Evolutionary conservation across 495 filamentous ascomycete genomes (phyloP).

Genomic region (Aspergillus steynii): DNA sequence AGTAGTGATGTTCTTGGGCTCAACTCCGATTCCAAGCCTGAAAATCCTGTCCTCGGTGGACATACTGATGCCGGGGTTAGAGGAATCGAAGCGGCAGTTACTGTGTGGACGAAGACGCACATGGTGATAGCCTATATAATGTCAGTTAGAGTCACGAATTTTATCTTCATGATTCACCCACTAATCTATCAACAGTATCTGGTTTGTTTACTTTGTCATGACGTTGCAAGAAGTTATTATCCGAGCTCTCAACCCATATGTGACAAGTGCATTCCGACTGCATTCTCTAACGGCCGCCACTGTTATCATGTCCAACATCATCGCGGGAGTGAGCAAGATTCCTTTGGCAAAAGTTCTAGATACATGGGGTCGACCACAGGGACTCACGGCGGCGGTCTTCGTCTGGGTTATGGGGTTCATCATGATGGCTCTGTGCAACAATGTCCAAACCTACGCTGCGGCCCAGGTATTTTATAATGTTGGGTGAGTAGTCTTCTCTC

Average conservation of each 20-base stretch:
- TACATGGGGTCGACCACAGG: conserved; percentile 54
- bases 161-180: not conserved
- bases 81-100: no score
- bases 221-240: conserved; percentile 11
- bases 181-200: conserved; percentile 11
- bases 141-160: not conserved
- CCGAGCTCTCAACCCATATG: conserved; percentile 20
- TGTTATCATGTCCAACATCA: conserved; percentile 36
- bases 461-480: conserved; percentile 48
- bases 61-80: no score
- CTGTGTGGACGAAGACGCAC: not conserved
- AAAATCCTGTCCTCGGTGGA: no score
- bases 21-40: no score
- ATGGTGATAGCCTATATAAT: not conserved
- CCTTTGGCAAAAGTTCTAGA: conserved; percentile 62
- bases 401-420: conserved; percentile 22
- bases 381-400: conserved; percentile 41
- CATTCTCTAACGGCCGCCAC: conserved; percentile 23
- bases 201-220: conserved; percentile 17
- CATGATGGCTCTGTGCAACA: conserved; percentile 38
- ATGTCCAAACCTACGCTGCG: conserved; percentile 37
- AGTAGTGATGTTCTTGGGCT: no score
- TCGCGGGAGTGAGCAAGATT: conserved; percentile 60
- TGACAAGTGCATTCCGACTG: conserved; percentile 24
- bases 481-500: conserved; percentile 10